Evolutionary conservation across 2,329 filamentous ascomycete species (phyloP), one percentile per base, ranked within the genome.

Genomic region (Curvularia sp.): DNA sequence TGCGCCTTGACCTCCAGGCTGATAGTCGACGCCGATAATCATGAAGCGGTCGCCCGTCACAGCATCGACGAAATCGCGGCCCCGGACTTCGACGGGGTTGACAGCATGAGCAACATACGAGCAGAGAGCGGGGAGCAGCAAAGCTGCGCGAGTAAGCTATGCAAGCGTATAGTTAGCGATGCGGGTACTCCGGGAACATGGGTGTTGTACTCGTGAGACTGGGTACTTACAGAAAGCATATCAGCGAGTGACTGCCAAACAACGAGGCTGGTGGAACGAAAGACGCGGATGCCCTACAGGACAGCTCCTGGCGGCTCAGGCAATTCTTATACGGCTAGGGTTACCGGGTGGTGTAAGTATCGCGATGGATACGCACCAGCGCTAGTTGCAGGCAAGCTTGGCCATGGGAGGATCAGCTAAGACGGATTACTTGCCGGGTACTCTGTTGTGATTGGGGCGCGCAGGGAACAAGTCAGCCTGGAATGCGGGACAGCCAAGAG

Each of bases 31-130:
- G 73, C 86, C 86, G 58, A 88, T 78, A 58, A 89, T 83, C 78
- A 87, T 82, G 74, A 88, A 83, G 47, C 86, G 83, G 64, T 85
- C 81, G 55, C 81, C 81, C 18, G 83, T 86, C 53, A 82, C 78
- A 34, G 80, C 81, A 73, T 87, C 83, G 66, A 89, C 80, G 74
- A 89, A 88, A 72, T 88, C 83, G 73, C 85, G 83, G 58, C 85
- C 84, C 54, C 82, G 72, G 50, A 88, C 82, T 56, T 82, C 80
- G 55, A 88, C 78, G 6, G 85, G 81, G 53, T 83, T 82, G 43
- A 87, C 82, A 27, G 85, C 85, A 19, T 78, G 70, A 38, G 79
- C 81, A 64, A 82, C 75, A 65, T 79, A 75, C 39, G 80, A 74
- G 52, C 77, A 66, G 60, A 74, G 66, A 49, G 69, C 69, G 38